A percentile compares a stretch with the other conserved stretches of the same genome.
phyloP scores from a whole-genome alignment of 352 stramenopile genomes.

The Phytophthora melonis region DNA sequence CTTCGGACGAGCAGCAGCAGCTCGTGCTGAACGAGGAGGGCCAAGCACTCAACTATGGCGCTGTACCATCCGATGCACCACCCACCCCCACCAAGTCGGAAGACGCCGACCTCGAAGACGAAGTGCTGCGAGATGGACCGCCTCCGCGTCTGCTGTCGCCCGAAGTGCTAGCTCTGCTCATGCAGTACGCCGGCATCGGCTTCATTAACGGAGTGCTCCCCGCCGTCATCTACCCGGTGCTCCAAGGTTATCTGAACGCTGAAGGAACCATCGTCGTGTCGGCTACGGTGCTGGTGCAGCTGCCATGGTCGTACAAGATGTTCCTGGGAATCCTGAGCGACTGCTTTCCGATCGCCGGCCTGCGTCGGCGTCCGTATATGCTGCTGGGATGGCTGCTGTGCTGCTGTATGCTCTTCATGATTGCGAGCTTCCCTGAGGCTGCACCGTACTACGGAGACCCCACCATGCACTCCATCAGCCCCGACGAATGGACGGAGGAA shows the following conservation, averaged over 20 bases:
- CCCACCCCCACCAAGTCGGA: conserved; percentile 1
- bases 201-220: conserved; percentile 53
- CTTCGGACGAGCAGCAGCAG: conserved; percentile 31
- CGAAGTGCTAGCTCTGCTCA: conserved; percentile 44
- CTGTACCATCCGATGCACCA: conserved; percentile 13
- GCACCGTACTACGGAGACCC: conserved; percentile 60
- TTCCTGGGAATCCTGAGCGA: conserved; percentile 64
- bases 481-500: conserved; percentile 33
- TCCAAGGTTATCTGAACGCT: conserved; percentile 57
- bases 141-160: conserved; percentile 37
- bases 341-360: conserved; percentile 59
- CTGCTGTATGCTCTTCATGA: conserved; percentile 54
- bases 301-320: conserved; percentile 65
- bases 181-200: conserved; percentile 59
- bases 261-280: conserved; percentile 60
- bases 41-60: conserved; percentile 28
- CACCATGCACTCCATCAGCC: conserved; percentile 33
- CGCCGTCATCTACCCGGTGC: conserved; percentile 54
- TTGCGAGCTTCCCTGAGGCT: conserved; percentile 45
- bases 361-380: conserved; percentile 63
- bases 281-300: conserved; percentile 49
- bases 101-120: conserved; percentile 34
- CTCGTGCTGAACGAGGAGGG: conserved; percentile 26
- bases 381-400: conserved; percentile 58
- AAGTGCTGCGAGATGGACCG: conserved; percentile 36